phyloP scores from a whole-genome alignment of 2,329 filamentous ascomycete species.

The Exophiala sp. region DNA sequence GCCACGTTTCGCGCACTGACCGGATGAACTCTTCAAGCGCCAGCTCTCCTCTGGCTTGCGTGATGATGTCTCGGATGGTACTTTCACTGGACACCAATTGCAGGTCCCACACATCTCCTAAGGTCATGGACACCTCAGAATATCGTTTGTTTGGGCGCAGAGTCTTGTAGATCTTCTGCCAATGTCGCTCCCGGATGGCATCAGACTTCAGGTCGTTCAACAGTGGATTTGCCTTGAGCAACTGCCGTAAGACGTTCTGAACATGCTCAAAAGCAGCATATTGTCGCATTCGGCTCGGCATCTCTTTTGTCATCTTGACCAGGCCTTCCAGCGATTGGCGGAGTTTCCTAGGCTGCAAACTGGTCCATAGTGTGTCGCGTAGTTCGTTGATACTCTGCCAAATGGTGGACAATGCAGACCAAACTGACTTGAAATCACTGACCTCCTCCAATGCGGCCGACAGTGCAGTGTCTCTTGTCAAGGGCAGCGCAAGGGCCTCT shows the following conservation, averaged over 20 bases:
- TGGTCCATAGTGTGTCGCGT: constrained; percentile 87
- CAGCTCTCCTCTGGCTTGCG: constrained; percentile 96
- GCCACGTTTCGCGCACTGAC: constrained; percentile 94
- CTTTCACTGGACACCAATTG: constrained; percentile 81
- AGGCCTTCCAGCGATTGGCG: constrained; percentile 81
- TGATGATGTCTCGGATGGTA: constrained; percentile 86
- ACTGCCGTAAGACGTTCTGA: constrained; percentile 78
- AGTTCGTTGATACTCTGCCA: constrained; percentile 96
- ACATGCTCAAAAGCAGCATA: constrained; percentile 99
- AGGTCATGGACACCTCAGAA: constrained; percentile 85
- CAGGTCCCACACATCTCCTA: constrained; percentile 98
- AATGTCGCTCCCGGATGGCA: constrained; percentile 91
- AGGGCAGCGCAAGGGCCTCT: constrained; percentile 85
- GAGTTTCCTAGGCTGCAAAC: constrained; percentile 89
- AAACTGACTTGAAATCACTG: constrained; percentile 97
- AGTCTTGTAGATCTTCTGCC: constrained; percentile 96
- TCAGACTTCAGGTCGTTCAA: constrained; percentile 91
- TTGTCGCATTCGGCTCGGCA: constrained; percentile 97
- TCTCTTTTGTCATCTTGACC: constrained; percentile 97
- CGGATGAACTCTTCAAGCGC: constrained; percentile 95
- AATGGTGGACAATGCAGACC: constrained; percentile 89
- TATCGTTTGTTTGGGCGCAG: constrained; percentile 90
- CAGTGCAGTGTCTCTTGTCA: constrained; percentile 72
- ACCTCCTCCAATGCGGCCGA: constrained; percentile 88
- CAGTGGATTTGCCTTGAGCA: constrained; percentile 84